Percentiles rank a stretch among this genome's conserved stretches.
phyloP scores from a whole-genome alignment of 148 eudicot species.

The Mesembryanthemum crystallinum region DNA sequence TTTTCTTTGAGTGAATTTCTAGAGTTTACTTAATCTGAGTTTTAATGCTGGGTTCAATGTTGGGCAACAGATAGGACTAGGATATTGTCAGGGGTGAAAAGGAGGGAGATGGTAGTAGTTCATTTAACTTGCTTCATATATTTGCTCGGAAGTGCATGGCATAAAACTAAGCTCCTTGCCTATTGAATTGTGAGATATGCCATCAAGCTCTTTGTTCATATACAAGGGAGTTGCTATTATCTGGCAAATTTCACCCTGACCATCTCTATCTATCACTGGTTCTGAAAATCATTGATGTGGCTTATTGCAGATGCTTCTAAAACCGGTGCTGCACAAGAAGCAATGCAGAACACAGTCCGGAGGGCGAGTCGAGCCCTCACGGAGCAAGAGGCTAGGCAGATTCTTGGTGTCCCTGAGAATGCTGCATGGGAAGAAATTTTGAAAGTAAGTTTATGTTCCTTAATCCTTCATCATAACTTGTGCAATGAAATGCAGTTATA shows the following conservation, averaged over 20 bases:
- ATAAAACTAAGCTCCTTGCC: neutral
- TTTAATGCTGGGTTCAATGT: neutral
- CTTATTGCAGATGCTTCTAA: constrained; percentile 63
- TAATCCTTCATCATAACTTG: neutral
- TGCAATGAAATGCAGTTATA: neutral
- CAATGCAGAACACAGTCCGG: constrained; percentile 51
- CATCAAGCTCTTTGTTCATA: neutral
- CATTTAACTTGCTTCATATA: neutral
- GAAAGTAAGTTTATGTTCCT: constrained; percentile 35
- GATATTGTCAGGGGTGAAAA: neutral
- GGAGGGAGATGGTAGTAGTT: neutral
- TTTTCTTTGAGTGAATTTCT: neutral
- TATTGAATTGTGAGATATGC: neutral
- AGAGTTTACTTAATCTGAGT: too few relatives aligned
- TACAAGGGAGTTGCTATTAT: neutral
- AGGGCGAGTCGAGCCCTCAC: constrained; percentile 61
- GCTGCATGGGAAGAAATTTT: constrained; percentile 75
- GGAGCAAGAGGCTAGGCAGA: constrained; percentile 82
- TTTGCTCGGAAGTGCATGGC: neutral
- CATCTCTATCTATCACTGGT: neutral
- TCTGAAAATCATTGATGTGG: neutral
- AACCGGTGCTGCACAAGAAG: constrained; percentile 75
- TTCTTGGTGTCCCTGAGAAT: constrained; percentile 67
- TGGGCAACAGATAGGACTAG: neutral
- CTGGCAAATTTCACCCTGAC: neutral